phyloP scores from a whole-genome alignment of 1,284 basidiomycete species.

The Ganoderma sp. region DNA sequence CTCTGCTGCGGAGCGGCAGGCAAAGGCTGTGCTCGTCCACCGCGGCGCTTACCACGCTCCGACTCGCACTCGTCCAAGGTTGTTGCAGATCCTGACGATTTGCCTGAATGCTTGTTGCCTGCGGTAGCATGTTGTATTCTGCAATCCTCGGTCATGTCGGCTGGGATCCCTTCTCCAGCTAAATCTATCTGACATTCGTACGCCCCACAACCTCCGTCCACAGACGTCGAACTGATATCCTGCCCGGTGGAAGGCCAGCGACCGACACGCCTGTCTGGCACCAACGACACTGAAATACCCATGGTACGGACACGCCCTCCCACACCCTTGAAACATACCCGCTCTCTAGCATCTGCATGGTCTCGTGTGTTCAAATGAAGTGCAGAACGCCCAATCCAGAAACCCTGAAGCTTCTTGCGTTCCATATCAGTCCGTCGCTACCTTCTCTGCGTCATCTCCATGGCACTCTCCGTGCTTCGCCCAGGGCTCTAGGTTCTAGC shows the following conservation, averaged over 20 bases:
- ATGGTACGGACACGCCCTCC: background rate
- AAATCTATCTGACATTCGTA: background rate
- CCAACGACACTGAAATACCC: background rate
- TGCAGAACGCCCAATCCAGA: background rate
- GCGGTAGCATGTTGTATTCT: background rate
- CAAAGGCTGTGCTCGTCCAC: background rate
- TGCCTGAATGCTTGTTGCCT: constrained; percentile 3
- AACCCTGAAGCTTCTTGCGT: background rate
- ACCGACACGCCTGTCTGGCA: constrained; percentile 1
- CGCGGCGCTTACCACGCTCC: background rate
- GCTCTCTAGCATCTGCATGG: background rate
- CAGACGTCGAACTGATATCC: background rate
- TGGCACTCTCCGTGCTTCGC: background rate
- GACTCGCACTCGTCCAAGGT: background rate
- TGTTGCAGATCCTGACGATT: background rate
- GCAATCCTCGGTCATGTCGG: background rate
- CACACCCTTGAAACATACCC: background rate
- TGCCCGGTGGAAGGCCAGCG: background rate
- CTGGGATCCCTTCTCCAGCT: background rate
- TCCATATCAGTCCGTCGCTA: constrained; percentile 5
- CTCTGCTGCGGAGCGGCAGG: background rate
- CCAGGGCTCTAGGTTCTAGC: background rate
- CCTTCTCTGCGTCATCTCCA: constrained; percentile 6
- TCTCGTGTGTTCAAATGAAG: background rate
- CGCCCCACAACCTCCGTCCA: background rate